Conservation (phyloP, 176 grass and related monocot species). For the Saccharum officinarum region DNA sequence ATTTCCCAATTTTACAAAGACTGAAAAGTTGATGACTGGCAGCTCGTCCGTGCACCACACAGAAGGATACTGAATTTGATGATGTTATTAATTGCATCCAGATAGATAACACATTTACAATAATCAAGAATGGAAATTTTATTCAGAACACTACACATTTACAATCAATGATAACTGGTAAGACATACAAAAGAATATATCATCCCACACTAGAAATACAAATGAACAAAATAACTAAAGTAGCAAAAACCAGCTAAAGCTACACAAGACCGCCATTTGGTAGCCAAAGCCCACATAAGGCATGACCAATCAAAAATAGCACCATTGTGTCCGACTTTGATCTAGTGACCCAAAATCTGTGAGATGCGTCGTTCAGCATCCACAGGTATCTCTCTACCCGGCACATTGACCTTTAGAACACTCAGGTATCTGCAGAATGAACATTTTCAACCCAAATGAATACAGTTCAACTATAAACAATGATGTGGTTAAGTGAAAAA, state of each 20-base stretch:
- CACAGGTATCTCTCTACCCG: conserved; percentile 83
- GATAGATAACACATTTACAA: conserved; percentile 17
- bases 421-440: conserved; percentile 59
- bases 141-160: conserved; percentile 20
- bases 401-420: conserved; percentile 76
- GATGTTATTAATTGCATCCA: conserved; percentile 8
- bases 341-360: conserved; percentile 58
- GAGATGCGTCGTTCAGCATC: conserved; percentile 81
- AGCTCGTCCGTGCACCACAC: background rate
- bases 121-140: background rate
- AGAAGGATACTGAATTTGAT: background rate
- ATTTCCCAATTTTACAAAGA: background rate
- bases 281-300: background rate
- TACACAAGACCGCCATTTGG: background rate
- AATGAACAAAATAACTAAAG: background rate
- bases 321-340: conserved; percentile 5
- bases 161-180: conserved; percentile 9
- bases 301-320: background rate
- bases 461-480: background rate
- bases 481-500: background rate
- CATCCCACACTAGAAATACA: background rate
- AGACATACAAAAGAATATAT: conserved; percentile 12
- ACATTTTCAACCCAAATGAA: conserved; percentile 3
- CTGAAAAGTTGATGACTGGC: background rate
- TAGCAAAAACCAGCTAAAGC: conserved; percentile 12